These are phyloP conservation scores for Podospora pseudopauciseta DNA, from an alignment of 495 filamentous ascomycete species.

Conservation along the genomic window DNA sequence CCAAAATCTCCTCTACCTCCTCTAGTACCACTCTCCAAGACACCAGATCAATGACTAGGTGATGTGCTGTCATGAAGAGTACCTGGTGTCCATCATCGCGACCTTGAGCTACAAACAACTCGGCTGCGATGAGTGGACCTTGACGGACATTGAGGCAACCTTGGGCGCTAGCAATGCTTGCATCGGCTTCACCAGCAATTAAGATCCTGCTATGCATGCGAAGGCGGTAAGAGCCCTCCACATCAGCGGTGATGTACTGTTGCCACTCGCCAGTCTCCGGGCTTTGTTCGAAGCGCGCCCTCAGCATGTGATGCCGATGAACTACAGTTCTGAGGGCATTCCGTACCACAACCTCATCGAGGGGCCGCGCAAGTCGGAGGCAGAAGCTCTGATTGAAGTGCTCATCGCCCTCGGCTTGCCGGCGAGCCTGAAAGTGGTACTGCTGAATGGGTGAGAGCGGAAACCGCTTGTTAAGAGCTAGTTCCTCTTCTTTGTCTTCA, in stretches of 20 bases:
- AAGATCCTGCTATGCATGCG: conserved; percentile 10
- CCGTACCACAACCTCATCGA: conserved; percentile 38
- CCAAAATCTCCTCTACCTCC: conserved; percentile 54
- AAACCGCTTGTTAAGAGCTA: conserved; percentile 11
- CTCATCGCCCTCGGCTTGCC: conserved; percentile 47
- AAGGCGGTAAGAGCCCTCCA: conserved; percentile 20
- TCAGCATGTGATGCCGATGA: conserved; percentile 58
- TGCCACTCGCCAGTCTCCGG: conserved; percentile 23
- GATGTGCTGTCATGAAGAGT: conserved; percentile 55
- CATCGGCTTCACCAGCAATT: conserved; percentile 8
- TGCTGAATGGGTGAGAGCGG: conserved; percentile 57
- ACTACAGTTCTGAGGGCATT: conserved; percentile 49
- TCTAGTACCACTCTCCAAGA: conserved; percentile 60
- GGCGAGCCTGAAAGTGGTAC: conserved; percentile 49
- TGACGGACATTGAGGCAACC: conserved; percentile 35
- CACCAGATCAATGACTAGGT: conserved; percentile 59
- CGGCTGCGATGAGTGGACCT: conserved; percentile 35
- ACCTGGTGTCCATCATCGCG: conserved; percentile 26
- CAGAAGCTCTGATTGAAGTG: conserved; percentile 64
- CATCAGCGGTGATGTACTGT: conserved; percentile 21
- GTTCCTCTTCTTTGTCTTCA: conserved; percentile 5
- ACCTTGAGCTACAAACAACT: conserved; percentile 19
- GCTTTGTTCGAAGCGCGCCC: conserved; percentile 47
- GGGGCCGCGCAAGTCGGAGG: conserved; percentile 42
- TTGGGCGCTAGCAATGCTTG: conserved; percentile 18